These are phyloP conservation scores for Candida golubevii DNA, from an alignment of 805 yeast species.

Conservation along the genomic window DNA sequence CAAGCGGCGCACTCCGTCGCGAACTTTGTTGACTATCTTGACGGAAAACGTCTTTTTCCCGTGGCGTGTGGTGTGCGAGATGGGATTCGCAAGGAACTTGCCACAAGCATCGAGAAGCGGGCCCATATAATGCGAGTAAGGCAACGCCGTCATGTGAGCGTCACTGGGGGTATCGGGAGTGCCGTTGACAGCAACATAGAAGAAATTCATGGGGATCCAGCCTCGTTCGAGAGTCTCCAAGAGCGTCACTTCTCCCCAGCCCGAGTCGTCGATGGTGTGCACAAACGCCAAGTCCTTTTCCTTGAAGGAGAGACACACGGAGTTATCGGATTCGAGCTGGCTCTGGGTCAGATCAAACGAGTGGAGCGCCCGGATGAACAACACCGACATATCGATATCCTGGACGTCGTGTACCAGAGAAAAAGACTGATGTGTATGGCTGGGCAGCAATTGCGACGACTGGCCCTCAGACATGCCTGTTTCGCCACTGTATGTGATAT, in stretches of 20 bases:
- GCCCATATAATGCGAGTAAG: slow-evolving; percentile 41
- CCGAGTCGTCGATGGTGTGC: slow-evolving; percentile 73
- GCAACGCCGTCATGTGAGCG: slow-evolving; percentile 18
- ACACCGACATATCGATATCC: slow-evolving; percentile 45
- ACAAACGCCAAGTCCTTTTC: slow-evolving; percentile 71
- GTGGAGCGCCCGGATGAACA: slow-evolving; percentile 56
- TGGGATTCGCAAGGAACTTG: slow-evolving; percentile 60
- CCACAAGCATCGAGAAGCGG: slow-evolving; percentile 61
- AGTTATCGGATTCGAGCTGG: slow-evolving; percentile 61
- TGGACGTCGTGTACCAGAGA: slow-evolving; percentile 32
- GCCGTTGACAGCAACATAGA: slow-evolving; percentile 42
- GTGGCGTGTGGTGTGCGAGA: slow-evolving; percentile 40
- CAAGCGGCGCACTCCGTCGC: slow-evolving; percentile 67
- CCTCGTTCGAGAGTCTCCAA: slow-evolving; percentile 62
- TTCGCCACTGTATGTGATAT: slow-evolving; percentile 7
- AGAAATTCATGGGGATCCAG: slow-evolving; percentile 85
- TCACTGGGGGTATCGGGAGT: slow-evolving; percentile 19
- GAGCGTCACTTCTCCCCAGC: slow-evolving; percentile 84
- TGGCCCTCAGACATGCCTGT: background rate
- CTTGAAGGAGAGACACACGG: slow-evolving; percentile 69
- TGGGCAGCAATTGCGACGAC: background rate
- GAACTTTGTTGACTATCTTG: slow-evolving; percentile 54
- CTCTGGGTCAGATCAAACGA: slow-evolving; percentile 55
- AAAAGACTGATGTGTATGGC: background rate
- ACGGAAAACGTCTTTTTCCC: slow-evolving; percentile 52